Evolutionary conservation across 2,329 filamentous ascomycete genomes (phyloP), one percentile per base, ranked within the genome.

Genomic region (Pyrenophora graminea): DNA sequence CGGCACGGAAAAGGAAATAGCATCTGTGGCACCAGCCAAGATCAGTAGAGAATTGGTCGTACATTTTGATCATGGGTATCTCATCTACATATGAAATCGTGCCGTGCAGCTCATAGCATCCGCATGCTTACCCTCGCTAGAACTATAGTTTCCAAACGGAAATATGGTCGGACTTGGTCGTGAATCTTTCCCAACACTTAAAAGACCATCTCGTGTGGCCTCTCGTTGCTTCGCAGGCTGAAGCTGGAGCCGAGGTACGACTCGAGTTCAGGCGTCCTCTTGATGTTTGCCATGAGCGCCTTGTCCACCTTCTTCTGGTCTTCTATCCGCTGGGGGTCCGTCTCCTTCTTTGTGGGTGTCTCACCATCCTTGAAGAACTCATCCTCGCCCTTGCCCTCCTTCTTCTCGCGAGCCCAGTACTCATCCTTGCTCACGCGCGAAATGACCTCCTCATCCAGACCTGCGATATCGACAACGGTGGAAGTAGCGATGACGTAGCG

Each of bases 141-240:
- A 34, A 12, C 17, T 17, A 32, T 36, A 7, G 18, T 31, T 32
- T 23, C 3, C 23, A 18, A 30, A 15, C 12, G 6, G 32, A 13
- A 30, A 30, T 3, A 30, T 12, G 10, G 27, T 9, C 27, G 9
- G 27, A 30, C 9, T 30, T 12, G 27, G 27, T 30, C 23, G 3
- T 25, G 2, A 13, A 15, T 15, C 2, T 25, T 25, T 33, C 30
- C 12, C 23, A 17, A 13, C 31, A 25, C 8, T 41, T 62, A 99
- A 85, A 93, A 99, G 80, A 91, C 90, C 94, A 99, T 97, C 87
- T 96, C 91, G 82, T 99, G 94, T 79, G 94, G 94, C 86, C 92
- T 91, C 85, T 99, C 93, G 76, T 93, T 92, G 83, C 93, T 96
- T 82, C 92, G 89, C 81, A 99, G 85, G 85, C 89, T 95, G 88